Conservation (phyloP, 768 basidiomycete species). For the Lyophyllum shimeji region DNA sequence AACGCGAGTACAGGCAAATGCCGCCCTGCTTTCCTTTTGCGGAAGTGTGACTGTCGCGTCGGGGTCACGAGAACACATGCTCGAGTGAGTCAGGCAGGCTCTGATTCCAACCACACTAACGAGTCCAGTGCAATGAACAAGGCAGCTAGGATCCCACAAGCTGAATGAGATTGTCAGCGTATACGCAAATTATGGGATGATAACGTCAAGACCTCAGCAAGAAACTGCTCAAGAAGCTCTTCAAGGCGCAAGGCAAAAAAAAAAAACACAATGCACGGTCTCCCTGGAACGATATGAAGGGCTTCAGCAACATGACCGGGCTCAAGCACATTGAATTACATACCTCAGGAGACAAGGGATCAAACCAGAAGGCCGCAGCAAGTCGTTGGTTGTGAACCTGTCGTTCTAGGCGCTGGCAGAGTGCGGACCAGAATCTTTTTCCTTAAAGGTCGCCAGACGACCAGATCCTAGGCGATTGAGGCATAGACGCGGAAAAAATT, state of each 20-base stretch:
- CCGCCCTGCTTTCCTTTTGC: background rate
- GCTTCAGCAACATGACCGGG: background rate
- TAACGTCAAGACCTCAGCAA: background rate
- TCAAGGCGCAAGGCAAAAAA: background rate
- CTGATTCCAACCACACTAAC: background rate
- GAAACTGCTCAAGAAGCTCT: background rate
- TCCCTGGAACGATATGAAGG: background rate
- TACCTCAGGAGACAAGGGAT: background rate
- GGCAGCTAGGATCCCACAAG: background rate
- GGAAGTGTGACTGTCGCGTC: conserved; percentile 1
- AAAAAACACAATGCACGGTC: background rate
- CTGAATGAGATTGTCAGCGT: background rate
- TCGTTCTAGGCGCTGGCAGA: background rate
- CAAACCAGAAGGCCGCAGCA: background rate
- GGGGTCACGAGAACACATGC: background rate
- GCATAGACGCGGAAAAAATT: background rate
- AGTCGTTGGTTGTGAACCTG: background rate
- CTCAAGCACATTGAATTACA: background rate
- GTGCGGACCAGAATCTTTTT: background rate
- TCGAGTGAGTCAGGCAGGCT: background rate
- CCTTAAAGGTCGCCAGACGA: background rate
- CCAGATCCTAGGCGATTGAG: background rate
- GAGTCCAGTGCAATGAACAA: background rate
- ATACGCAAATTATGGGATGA: background rate
- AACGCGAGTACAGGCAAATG: background rate